Base-by-base conservation (phyloP, 371 early-diverging fungal species). In the Apophysomyces ossiformis region DNA sequence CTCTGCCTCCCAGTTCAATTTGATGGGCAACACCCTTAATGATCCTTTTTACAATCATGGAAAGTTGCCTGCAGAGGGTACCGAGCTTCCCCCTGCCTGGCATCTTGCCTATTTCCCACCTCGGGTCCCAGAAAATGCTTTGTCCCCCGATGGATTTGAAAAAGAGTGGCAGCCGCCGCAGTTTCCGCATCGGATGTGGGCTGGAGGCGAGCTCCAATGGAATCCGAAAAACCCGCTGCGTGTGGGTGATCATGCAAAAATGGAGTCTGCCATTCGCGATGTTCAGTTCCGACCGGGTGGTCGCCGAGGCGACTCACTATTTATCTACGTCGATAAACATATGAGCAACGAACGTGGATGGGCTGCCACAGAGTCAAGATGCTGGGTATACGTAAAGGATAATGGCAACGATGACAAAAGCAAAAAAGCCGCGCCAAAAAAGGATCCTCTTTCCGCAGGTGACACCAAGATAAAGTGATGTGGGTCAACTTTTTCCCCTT, bases 141-240 rank as follows among this genome's bases (percentile, higher is more conserved):
- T 94, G 9, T 83, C 92, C 8, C 62, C 81, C 7, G 95, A 95
- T 70, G 94, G 95, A 1, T 93, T 90, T 71, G 87, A 89, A 56
- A 74, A 79, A 43, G 84, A 80, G 37, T 88, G 88, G 71, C 77
- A 84, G 0, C 95, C 94, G 5, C 93, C 94, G 0, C 75, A 65
- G 8, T 93, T 85, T 59, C 47, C 72, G 41, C 85, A 85, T 58
- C 87, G 94, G 13, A 89, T 94, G 85, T 95, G 94, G 94, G 94
- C 92, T 5, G 92, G 93, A 37, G 94, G 92, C 6, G 79, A 80
- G 21, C 77, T 93, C 8, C 78, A 82, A 58, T 90, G 85, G 77
- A 81, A 78, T 47, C 70, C 76, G 8, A 66, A 66, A 3, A 93
- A 92, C 64, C 86, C 85, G 7, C 73, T 93, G 44, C 69, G 83